Conservation (phyloP, 257 asterid species). For the Haberlea rhodopensis region DNA sequence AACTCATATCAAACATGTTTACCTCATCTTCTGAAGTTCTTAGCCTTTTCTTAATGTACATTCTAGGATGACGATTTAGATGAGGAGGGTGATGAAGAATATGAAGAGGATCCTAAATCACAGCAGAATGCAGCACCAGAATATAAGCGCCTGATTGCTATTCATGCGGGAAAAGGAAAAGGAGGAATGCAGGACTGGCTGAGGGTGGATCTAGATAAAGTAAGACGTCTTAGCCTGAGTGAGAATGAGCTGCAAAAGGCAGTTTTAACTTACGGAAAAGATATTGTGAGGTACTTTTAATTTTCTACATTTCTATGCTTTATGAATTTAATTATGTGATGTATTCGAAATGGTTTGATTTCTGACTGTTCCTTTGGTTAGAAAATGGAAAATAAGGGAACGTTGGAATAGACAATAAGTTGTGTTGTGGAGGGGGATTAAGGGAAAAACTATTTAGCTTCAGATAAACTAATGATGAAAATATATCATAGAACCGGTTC, state of each 20-base stretch:
- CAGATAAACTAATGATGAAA: background rate
- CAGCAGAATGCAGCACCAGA: slow-evolving; percentile 34
- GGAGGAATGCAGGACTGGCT: slow-evolving; percentile 51
- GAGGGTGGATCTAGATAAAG: slow-evolving; percentile 41
- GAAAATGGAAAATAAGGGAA: background rate
- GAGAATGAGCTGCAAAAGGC: slow-evolving; percentile 48
- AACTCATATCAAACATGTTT: background rate
- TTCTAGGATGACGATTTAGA: slow-evolving; percentile 42
- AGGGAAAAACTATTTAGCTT: background rate
- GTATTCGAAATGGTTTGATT: background rate
- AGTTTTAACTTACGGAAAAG: slow-evolving; percentile 36
- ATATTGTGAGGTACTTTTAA: background rate
- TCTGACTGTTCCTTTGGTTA: background rate
- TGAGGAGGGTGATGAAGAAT: slow-evolving; percentile 15
- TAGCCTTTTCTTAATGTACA: slow-evolving; percentile 4
- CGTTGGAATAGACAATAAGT: background rate
- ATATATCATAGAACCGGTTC: background rate
- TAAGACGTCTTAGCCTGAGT: slow-evolving; percentile 57
- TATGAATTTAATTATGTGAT: background rate
- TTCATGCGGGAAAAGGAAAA: slow-evolving; percentile 59
- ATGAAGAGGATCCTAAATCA: slow-evolving; percentile 20
- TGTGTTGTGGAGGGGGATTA: background rate
- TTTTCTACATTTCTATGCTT: background rate
- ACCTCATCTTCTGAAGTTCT: slow-evolving; percentile 3
- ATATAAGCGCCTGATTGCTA: slow-evolving; percentile 46